Base-by-base conservation (phyloP, 2,329 filamentous ascomycete genomes). In the Diaporthe helianthi region DNA sequence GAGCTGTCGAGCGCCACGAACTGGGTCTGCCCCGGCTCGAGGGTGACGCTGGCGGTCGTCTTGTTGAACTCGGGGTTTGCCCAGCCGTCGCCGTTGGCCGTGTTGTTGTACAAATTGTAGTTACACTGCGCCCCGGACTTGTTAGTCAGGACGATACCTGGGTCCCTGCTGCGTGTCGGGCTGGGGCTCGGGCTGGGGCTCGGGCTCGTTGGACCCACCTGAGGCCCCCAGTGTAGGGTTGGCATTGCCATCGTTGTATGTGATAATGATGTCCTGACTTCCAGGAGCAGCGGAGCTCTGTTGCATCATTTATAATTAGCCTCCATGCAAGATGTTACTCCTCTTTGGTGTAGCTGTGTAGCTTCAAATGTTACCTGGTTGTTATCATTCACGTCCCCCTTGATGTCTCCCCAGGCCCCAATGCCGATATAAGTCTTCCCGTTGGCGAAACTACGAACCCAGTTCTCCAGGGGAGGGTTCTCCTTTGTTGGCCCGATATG, bases 351-450 rank as follows among this genome's bases (percentile, higher is more conserved):
- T 4, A 44, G 36, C 9, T n/a, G n/a, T n/a, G n/a, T n/a, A n/a
- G n/a, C n/a, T n/a, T n/a, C n/a, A n/a, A n/a, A n/a, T n/a, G n/a
- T 60, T 55, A 69, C 69, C 61, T 67, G 66, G n/a, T 74, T 73
- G 71, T 80, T 80, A 66, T 80, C 79, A 12, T 70, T 75, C 1
- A 73, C 73, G 47, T 80, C 76, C 4, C 79, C 79, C 12, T 71
- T 66, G 65, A 72, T 76, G 4, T 74, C 74, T 13, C 74, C 75
- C 79, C 79, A 81, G 54, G 79, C 74, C 36, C 79, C 79, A 53
- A 81, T 76, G n/a, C 79, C 79, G 54, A 81, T 79, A 65, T 81
- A 81, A 3, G 78, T 79, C 58, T 79, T 78, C 3, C 78, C 78
- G 38, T 80, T 76, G 0, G 78, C 79, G 66, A 81, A 81, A 7